These are phyloP conservation scores for Chlorokybus atmophyticus DNA, from an alignment of 139 green algal species.

Conservation along the genomic window DNA sequence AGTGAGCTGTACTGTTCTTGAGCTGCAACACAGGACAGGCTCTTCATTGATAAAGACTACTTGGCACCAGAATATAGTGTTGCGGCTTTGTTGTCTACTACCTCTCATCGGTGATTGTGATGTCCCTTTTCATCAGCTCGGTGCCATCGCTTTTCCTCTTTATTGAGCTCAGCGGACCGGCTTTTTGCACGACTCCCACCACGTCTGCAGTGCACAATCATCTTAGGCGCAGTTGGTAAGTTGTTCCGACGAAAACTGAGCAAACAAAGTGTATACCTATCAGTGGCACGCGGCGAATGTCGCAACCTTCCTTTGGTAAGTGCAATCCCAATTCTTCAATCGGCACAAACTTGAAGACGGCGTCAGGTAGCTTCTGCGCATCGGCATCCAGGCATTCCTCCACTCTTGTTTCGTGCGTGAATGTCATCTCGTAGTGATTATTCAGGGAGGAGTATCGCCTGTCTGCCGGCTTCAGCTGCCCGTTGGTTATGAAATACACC, in stretches of 20 bases:
- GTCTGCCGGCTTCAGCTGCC: constrained; percentile 41
- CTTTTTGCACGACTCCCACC: constrained; percentile 63
- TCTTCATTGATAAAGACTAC: too few relatives aligned
- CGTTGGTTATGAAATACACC: constrained; percentile 55
- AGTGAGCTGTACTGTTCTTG: constrained; percentile 61
- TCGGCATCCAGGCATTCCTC: constrained; percentile 17
- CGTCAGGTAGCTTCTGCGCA: neutral
- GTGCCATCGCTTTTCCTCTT: constrained; percentile 49
- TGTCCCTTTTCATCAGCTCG: constrained; percentile 62
- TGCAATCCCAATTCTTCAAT: neutral
- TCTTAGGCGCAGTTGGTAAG: too few relatives aligned
- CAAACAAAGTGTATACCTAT: too few relatives aligned
- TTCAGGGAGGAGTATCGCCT: constrained; percentile 56
- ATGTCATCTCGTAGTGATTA: constrained; percentile 81
- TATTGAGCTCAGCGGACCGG: constrained; percentile 42
- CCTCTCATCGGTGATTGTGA: constrained; percentile 63
- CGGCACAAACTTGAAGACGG: neutral
- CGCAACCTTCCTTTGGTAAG: too few relatives aligned
- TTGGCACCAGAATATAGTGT: too few relatives aligned
- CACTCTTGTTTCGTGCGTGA: constrained; percentile 42
- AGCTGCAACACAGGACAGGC: too few relatives aligned
- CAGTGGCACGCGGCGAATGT: too few relatives aligned
- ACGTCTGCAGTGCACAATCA: too few relatives aligned
- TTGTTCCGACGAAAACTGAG: too few relatives aligned
- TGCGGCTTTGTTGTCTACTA: too few relatives aligned